These are phyloP conservation scores for Selaginella tamariscina DNA, from an alignment of 75 land plant genomes.

Conservation along the genomic window DNA sequence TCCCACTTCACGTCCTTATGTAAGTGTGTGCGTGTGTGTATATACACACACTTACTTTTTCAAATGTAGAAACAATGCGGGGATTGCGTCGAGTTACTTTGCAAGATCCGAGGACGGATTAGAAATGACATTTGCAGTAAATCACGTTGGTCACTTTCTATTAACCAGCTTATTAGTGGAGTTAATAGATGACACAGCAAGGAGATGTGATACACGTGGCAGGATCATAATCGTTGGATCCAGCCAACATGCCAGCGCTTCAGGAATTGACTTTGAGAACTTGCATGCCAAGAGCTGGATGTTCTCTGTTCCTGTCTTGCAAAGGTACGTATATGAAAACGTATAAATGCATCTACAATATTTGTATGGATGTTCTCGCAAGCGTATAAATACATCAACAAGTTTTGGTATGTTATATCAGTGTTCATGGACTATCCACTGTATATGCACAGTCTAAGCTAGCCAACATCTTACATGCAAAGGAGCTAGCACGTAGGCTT, in stretches of 20 bases:
- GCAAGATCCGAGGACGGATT: conserved; percentile 53
- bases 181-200: background rate
- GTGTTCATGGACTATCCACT: background rate
- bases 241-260: background rate
- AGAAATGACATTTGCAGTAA: conserved; percentile 76
- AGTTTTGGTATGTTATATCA: too few relatives aligned
- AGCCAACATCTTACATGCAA: conserved; percentile 1
- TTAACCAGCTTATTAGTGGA: background rate
- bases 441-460: conserved; percentile 70
- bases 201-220: background rate
- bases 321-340: background rate
- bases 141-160: conserved; percentile 41
- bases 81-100: conserved; percentile 36
- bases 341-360: background rate
- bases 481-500: conserved; percentile 2
- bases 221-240: background rate
- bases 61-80: conserved; percentile 65
- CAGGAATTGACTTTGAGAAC: background rate
- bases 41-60: background rate
- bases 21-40: conserved; percentile 9
- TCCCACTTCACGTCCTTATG: conserved; percentile 77
- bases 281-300: background rate
- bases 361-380: background rate
- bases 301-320: background rate
- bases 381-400: too few relatives aligned